Evolutionary conservation across 495 filamentous ascomycete species (phyloP), one percentile per base, ranked within the genome.

Genomic region (Neurospora terricola): DNA sequence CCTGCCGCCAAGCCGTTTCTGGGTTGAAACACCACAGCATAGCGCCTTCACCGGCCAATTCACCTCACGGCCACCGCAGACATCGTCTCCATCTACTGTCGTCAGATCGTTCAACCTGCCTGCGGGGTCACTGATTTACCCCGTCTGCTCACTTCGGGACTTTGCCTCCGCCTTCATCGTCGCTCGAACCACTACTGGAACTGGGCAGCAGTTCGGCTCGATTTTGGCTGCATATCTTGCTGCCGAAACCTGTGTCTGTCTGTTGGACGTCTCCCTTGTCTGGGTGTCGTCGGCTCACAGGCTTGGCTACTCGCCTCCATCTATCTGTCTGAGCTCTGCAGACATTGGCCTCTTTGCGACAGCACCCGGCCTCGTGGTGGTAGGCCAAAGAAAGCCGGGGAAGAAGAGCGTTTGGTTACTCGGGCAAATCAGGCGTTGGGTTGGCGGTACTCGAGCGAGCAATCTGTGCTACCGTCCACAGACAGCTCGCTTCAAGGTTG

Each of bases 361-460:
- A 16, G 54, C 54, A 18, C 54, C 54, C 34, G 54, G 54, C 27
- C 7, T 66, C 30, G 27, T 66, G 54, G 23, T 62, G 54, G 23
- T 36, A 66, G 27, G 27, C 54, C 54, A 66, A 66, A 66, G 14
- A 34, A 18, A 66, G 54, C 27, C 14, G 54, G 54, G 27, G 54
- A 66, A 66, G 54, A 34, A 66, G 54, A 62, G 54, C 54, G 23
- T 62, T 62, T 62, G 27, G 54, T 30, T 62, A 62, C 54, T 62
- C 23, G 54, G 23, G 54, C 54, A 62, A 30, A 62, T 62, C 36
- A 69, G 72, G 69, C 59, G 30, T 59, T 27, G 74, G 72, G 74
- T 74, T 76, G 75, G 77, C 75, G 75, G 74, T 73, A 77, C 71
- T 54, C 74, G 70, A 72, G 71, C 71, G 54, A 76, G 72, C 54